phyloP scores from a whole-genome alignment of 352 stramenopile genomes.

The Phytopythium ostracodes region DNA sequence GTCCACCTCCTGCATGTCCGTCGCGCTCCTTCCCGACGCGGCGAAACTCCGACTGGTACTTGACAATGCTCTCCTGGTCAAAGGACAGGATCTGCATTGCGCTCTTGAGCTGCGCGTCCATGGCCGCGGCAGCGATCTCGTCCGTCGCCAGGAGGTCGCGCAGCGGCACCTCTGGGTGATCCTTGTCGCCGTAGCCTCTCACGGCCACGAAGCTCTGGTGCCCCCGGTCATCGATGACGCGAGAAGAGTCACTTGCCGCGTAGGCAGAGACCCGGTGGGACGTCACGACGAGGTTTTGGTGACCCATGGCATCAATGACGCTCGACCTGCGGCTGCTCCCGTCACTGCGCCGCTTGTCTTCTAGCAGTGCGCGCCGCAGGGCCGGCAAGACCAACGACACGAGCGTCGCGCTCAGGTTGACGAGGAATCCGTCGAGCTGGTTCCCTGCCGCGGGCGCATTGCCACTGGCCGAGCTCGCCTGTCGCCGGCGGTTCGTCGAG shows the following conservation, averaged over 20 bases:
- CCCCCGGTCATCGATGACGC: constrained; percentile 5
- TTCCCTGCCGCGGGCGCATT: constrained; percentile 25
- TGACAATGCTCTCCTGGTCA: constrained; percentile 21
- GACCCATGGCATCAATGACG: constrained; percentile 6
- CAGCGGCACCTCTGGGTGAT: constrained; percentile 7
- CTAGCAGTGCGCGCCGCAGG: constrained; percentile 11
- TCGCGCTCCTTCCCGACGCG: neutral
- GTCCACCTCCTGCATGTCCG: neutral
- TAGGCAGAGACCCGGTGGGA: neutral
- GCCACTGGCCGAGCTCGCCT: constrained; percentile 16
- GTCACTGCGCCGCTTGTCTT: neutral
- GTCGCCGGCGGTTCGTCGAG: constrained; percentile 38
- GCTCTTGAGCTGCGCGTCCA: constrained; percentile 12
- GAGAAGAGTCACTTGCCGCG: neutral
- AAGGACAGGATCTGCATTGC: constrained; percentile 12
- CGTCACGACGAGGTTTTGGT: neutral
- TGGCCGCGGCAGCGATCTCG: neutral
- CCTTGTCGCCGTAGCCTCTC: constrained; percentile 21
- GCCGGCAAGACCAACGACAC: constrained; percentile 13
- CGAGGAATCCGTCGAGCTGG: constrained; percentile 41
- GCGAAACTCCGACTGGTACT: neutral
- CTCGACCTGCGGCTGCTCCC: constrained; percentile 14
- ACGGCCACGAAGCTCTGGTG: constrained; percentile 24
- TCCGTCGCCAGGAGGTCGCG: neutral
- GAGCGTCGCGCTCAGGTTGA: constrained; percentile 35